Conservation (phyloP, 805 yeast genomes). For the Suhomyces faveliae region DNA sequence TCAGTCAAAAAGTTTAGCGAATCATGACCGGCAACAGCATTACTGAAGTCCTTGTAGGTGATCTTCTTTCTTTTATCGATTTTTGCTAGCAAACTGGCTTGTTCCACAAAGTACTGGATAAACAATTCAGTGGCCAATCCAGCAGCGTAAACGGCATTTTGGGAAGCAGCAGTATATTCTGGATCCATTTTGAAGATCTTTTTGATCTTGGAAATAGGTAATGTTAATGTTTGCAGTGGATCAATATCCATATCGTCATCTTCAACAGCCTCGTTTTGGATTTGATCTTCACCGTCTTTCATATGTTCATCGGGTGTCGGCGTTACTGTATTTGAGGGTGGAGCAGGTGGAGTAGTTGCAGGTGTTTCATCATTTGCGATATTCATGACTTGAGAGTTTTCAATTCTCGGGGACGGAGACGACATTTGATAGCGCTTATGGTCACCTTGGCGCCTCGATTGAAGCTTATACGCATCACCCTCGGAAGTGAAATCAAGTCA, state of each 20-base stretch:
- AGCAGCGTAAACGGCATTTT: constrained; percentile 68
- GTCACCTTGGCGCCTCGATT: neutral
- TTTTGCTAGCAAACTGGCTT: constrained; percentile 64
- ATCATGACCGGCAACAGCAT: constrained; percentile 58
- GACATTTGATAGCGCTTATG: neutral
- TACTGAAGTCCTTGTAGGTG: constrained; percentile 67
- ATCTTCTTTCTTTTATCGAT: constrained; percentile 66
- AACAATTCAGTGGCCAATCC: constrained; percentile 80
- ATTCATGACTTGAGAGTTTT: neutral
- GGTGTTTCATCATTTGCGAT: constrained; percentile 16
- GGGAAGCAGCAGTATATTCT: constrained; percentile 64
- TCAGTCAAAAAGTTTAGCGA: constrained; percentile 62
- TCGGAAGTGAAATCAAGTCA: constrained; percentile 7
- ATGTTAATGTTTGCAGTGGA: constrained; percentile 8
- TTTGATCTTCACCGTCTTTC: constrained; percentile 6
- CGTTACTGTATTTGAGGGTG: constrained; percentile 7
- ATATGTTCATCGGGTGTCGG: constrained; percentile 9
- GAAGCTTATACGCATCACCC: constrained; percentile 15
- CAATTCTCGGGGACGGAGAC: neutral
- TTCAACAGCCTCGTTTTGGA: constrained; percentile 3
- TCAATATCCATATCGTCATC: constrained; percentile 11
- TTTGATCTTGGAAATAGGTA: constrained; percentile 70
- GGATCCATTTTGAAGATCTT: constrained; percentile 75
- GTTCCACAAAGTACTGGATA: constrained; percentile 66
- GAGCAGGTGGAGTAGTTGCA: constrained; percentile 21